These are phyloP conservation scores for Euclidium syriacum DNA, from an alignment of 345 rosid genomes.

Conservation along the genomic window DNA sequence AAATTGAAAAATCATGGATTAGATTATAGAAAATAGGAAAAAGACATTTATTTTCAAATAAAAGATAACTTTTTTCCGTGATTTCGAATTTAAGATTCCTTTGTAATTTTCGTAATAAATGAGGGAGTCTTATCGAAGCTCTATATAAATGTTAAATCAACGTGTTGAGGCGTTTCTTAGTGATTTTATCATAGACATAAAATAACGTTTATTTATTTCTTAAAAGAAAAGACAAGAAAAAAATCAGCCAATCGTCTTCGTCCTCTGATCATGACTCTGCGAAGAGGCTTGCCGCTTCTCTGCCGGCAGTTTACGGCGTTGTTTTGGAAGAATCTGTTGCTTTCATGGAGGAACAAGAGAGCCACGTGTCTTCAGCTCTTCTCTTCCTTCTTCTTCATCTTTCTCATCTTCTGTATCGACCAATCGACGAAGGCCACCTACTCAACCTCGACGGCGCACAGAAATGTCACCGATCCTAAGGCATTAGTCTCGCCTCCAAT, in stretches of 20 bases:
- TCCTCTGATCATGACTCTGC: conserved; percentile 43
- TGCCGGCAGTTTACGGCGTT: conserved; percentile 61
- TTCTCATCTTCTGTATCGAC: conserved; percentile 72
- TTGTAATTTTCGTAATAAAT: too few relatives aligned
- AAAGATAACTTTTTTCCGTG: too few relatives aligned
- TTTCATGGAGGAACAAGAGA: conserved; percentile 84
- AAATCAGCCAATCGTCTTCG: too few relatives aligned
- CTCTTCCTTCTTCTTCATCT: conserved; percentile 81
- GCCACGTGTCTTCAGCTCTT: conserved; percentile 79
- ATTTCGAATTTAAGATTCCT: too few relatives aligned
- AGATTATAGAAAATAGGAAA: too few relatives aligned
- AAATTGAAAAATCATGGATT: too few relatives aligned
- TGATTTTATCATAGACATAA: too few relatives aligned
- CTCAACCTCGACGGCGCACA: conserved; percentile 42
- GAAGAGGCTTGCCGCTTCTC: conserved; percentile 46
- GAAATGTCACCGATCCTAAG: conserved; percentile 43
- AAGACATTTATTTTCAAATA: too few relatives aligned
- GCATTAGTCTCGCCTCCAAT: conserved; percentile 52
- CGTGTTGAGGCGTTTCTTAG: too few relatives aligned
- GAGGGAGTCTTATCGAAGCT: too few relatives aligned
- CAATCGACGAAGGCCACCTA: conserved; percentile 39
- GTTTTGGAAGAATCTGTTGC: conserved; percentile 64
- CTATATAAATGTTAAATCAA: too few relatives aligned
- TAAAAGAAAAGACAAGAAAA: neutral
- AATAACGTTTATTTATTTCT: too few relatives aligned